Base-by-base conservation (phyloP, 768 basidiomycete species). In the Suillus subalutaceus region DNA sequence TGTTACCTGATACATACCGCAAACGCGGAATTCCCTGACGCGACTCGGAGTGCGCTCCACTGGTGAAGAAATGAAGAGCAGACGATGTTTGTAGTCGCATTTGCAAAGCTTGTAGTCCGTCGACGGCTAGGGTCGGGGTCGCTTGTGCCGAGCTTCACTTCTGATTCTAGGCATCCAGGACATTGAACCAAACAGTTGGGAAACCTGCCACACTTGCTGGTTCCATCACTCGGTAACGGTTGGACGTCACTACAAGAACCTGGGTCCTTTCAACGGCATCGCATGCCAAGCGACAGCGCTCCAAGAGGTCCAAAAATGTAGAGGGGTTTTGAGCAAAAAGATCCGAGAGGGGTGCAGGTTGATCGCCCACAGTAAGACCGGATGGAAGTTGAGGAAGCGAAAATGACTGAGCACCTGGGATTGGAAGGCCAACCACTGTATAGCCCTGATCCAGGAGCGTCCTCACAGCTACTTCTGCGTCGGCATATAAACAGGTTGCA, bases 211-310 rank as follows among this genome's bases (percentile, higher is more conserved):
- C 15, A 20, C 41, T 18, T 26, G 63, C 63, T 2, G 63, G 63
- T 43, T 64, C 63, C 56, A 23, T 37, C 16, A 63, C 44, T 23
- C 32, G 16, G 10, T 63, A 63, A 52, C 4, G 15, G 16, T 15
- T 46, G 15, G 63, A 59, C 4, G 55, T 64, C 30, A 64, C 63
- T 38, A 64, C 55, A 57, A 64, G 63, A 64, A 64, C 10, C 41
- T 64, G 57, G 23, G 8, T 37, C 4, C 20, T 57, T 2, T 59
- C 23, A 2, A 20, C 12, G 3, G 8, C 40, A 16, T 12, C 7
- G 6, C 32, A n/a, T 38, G 7, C 7, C 5, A 18, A 38, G 7
- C n/a, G 37, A 20, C 35, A 52, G 26, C 26, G 30, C n/a, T 16
- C 63, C 30, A 30, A 43, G 4, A 64, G 40, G 8, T 26, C 55